A percentile compares a stretch with the other conserved stretches of the same genome.
These are phyloP conservation scores for Cordyceps pruinosa DNA, from an alignment of 2,329 filamentous ascomycete species.

Conservation along the genomic window DNA sequence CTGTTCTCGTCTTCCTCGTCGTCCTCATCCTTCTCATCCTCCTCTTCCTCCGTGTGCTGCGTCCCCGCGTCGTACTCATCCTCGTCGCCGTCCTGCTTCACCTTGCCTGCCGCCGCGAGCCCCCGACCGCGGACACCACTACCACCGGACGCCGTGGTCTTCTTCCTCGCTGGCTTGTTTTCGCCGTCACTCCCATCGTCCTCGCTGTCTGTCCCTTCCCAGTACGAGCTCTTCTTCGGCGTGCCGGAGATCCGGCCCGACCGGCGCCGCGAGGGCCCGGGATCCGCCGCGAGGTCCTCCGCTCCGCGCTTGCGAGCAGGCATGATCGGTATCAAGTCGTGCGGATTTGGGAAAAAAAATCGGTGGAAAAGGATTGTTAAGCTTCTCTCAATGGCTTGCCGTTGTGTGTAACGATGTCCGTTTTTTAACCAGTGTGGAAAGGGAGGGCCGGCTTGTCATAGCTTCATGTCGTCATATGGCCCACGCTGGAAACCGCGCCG, in stretches of 20 bases:
- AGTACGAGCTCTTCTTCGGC: slow-evolving; percentile 44
- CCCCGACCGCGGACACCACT: slow-evolving; percentile 14
- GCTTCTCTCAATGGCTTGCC: background rate
- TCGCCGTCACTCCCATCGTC: slow-evolving; percentile 19
- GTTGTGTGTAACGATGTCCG: background rate
- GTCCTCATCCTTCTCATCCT: slow-evolving; percentile 16
- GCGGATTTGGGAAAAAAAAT: background rate
- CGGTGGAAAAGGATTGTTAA: background rate
- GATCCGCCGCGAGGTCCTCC: slow-evolving; percentile 17
- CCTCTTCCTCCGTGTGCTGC: background rate
- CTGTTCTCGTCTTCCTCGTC: slow-evolving; percentile 33
- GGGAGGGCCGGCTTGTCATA: background rate
- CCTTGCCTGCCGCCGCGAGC: slow-evolving; percentile 7
- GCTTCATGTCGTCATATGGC: background rate
- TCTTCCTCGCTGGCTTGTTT: slow-evolving; percentile 22
- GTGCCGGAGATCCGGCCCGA: slow-evolving; percentile 41
- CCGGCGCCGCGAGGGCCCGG: slow-evolving; percentile 32
- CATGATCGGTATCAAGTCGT: slow-evolving; percentile 22
- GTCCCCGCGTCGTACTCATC: slow-evolving; percentile 18
- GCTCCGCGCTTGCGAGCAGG: slow-evolving; percentile 33
- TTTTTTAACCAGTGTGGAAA: background rate
- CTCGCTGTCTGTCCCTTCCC: slow-evolving; percentile 32
- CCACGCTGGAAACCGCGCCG: background rate
- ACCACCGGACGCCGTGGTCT: slow-evolving; percentile 16
- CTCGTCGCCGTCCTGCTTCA: slow-evolving; percentile 19